Evolutionary conservation across 305 asterid genomes (phyloP), one percentile per base, ranked within the genome.

Genomic region (Striga hermonthica): DNA sequence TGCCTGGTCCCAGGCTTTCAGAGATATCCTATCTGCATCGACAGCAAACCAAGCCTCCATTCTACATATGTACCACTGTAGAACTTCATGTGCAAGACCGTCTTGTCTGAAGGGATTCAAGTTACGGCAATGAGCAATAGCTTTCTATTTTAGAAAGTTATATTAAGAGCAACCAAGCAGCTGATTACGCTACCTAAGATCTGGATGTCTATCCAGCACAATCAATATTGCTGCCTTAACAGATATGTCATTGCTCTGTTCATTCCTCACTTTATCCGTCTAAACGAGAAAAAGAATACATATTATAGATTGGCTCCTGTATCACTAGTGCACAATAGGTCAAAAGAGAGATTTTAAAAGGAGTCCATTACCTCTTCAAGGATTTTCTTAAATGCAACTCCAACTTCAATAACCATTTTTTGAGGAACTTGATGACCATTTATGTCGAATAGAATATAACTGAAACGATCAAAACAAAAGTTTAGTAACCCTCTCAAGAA

Each of bases 31-130:
- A 72, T 88, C 94, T 61, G 95, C 91, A 84, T 90, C 98, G 11
- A 97, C 96, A 78, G 97, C 97, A 82, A 93, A 93, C 98, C 98
- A 93, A 48, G 98, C 98, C 79, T 93, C 98, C 97, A 93, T 93
- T 84, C 98, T 81, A 75, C 97, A 90, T 55, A 93, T 77, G 83
- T 78, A 93, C 98, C 98, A 93, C 73, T 93, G 96, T 79, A 90
- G 67, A 67, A 93, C 98, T 81, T 93, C 87, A 67, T 77, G 73
- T 9, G 97, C 92, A 34, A 86, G 85, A 57, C 96, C 98, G 73
- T 80, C 79, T 84, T 80, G 95, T 80, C 98, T 92, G 76, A 66
- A 13, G 61, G 37, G 63, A 67, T 39, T 53, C 61, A 76, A 66
- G 58, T 47, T 49, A 60, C 48, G 15, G 7, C 43, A 49, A 54